Base-by-base conservation (phyloP, 1,284 basidiomycete species). In the Ustilago cynodontis region DNA sequence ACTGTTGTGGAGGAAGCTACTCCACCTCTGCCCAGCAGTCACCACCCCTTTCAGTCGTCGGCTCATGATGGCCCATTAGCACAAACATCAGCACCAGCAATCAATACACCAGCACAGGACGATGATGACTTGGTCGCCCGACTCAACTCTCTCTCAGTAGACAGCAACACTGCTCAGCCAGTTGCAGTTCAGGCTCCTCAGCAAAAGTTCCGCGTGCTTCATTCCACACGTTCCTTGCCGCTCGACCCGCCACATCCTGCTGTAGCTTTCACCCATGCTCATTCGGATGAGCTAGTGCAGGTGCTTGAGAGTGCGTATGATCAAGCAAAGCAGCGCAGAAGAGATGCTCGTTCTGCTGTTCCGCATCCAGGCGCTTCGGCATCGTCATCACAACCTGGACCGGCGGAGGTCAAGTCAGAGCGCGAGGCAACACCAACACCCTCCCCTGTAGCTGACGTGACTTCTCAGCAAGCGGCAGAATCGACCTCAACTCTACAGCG, bases 241-340 rank as follows among this genome's bases (percentile, higher is more conserved):
- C 71, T 84, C 43, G 66, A 82, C 28, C 74, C 73, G 20, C 65
- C 82, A 1, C 69, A 78, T 45, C 75, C 76, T 1, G 75, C 82
- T 3, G 71, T 84, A 9, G 66, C 59, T 13, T 71, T 69, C 56
- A 49, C 74, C 0, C 76, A 82, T 45, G 78, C 74, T 10, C 68
- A 80, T 45, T 59, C 71, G 3, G 64, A 71, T 16, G 79, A 81
- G 71, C 58, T 66, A 1, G 79, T 72, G 50, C 6, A 53, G 7
- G 24, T 75, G 24, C 59, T 66, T 26, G 57, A 67, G 43, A 69
- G 62, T 20, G 74, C 74, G 3, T 77, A 77, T 45, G 62, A 64
- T 16, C 61, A 62, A n/a, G 71, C 71, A 2, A 69, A 66, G 37
- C 65, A 69, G 62, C 61, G 54, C 50, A 49, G 71, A 24, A 52